Evolutionary conservation across 2,329 filamentous ascomycete species (phyloP).

Genomic region (Xylaria sp.): DNA sequence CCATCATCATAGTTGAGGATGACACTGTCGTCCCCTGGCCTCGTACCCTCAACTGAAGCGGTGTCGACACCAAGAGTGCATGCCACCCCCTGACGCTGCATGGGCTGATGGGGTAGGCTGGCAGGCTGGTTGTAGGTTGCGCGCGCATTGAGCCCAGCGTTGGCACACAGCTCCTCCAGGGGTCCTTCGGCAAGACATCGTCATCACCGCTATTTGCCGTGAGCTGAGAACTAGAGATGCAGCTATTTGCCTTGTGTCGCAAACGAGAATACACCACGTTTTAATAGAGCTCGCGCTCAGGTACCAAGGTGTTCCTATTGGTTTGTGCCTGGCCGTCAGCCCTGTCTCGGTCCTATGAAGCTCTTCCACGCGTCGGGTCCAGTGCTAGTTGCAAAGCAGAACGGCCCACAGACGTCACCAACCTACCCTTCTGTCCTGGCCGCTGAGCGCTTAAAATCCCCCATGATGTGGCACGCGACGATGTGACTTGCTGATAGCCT

Average conservation of each 20-base stretch:
- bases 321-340: neutral
- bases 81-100: neutral
- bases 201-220: neutral
- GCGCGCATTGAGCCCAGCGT: neutral
- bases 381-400: neutral
- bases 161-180: too few relatives aligned
- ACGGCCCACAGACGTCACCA: neutral
- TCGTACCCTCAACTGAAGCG: neutral
- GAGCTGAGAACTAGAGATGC: neutral
- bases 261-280: slow-evolving; percentile 21
- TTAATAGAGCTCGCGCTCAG: neutral
- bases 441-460: too few relatives aligned
- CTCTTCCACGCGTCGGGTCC: slow-evolving; percentile 16
- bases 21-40: neutral
- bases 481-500: too few relatives aligned
- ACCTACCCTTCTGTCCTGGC: neutral
- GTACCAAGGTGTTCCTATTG: neutral
- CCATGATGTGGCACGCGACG: too few relatives aligned
- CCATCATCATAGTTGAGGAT: neutral
- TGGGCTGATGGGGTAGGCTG: too few relatives aligned
- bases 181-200: neutral
- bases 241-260: slow-evolving; percentile 19
- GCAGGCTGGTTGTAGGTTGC: too few relatives aligned
- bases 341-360: slow-evolving; percentile 15
- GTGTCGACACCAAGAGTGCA: neutral